Conservation (phyloP, 2,329 filamentous ascomycete species). For the Cytospora piceicola region DNA sequence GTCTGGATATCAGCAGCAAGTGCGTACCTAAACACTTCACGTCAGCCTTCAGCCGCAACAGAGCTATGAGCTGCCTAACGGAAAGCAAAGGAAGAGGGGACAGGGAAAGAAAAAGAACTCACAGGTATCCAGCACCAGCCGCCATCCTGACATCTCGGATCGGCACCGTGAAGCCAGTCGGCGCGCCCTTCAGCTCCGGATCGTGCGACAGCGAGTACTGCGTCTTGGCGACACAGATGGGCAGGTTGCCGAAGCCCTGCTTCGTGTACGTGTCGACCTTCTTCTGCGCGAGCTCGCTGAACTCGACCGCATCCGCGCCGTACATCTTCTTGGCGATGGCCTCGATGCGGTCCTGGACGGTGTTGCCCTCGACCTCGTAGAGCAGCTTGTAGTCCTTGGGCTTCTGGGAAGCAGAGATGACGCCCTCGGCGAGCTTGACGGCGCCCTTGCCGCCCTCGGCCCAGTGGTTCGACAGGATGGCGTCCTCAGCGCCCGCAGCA, state of each 20-base stretch:
- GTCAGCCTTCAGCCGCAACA: constrained; percentile 40
- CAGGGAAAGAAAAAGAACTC: constrained; percentile 44
- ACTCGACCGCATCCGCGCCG: constrained; percentile 84
- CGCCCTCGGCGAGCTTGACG: constrained; percentile 82
- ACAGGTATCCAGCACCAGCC: constrained; percentile 90
- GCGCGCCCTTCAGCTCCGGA: constrained; percentile 90
- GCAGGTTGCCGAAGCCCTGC: constrained; percentile 90
- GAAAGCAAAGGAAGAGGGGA: constrained; percentile 5
- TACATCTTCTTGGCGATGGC: constrained; percentile 93
- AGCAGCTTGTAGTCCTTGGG: constrained; percentile 87
- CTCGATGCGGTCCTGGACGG: constrained; percentile 87
- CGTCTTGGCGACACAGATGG: constrained; percentile 97
- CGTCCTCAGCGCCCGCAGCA: constrained; percentile 89
- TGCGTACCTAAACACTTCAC: constrained; percentile 66
- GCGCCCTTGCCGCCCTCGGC: constrained; percentile 92
- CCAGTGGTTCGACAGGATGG: constrained; percentile 95
- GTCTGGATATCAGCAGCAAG: constrained; percentile 98
- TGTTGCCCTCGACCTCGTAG: constrained; percentile 73
- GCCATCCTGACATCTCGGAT: constrained; percentile 94
- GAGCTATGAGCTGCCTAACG: background rate
- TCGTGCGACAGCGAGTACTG: constrained; percentile 97
- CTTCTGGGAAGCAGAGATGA: constrained; percentile 81
- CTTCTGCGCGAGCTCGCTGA: constrained; percentile 91
- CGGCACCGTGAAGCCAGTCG: constrained; percentile 90
- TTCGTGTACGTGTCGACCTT: constrained; percentile 94